These are phyloP conservation scores for Monosporascus sp. DNA, from an alignment of 2,329 filamentous ascomycete species.

Conservation along the genomic window DNA sequence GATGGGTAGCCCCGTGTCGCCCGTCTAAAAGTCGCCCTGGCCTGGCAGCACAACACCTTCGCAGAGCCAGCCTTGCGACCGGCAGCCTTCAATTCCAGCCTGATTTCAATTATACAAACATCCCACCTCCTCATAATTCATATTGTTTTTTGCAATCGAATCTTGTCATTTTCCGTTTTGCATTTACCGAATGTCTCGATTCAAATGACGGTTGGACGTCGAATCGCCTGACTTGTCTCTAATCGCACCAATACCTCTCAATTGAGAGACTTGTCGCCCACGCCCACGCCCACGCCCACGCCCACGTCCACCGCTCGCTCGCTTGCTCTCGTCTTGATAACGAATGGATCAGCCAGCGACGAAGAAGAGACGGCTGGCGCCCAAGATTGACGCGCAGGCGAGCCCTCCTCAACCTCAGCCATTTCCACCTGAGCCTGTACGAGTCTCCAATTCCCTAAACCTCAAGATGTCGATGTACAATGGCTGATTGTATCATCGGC, in stretches of 20 bases:
- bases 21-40: too few species aligned
- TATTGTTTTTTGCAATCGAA: background rate
- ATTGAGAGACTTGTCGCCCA: background rate
- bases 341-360: constrained; percentile 30
- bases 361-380: constrained; percentile 35
- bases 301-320: background rate
- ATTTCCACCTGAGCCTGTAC: constrained; percentile 24
- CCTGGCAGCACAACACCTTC: too few species aligned
- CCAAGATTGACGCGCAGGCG: constrained; percentile 28
- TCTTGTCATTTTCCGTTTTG: background rate
- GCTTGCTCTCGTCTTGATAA: background rate
- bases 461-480: background rate
- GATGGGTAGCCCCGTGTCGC: too few species aligned
- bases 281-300: background rate
- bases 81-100: background rate
- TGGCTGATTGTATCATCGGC: constrained; percentile 8
- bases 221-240: background rate
- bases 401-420: constrained; percentile 21
- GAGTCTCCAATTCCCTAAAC: constrained; percentile 9
- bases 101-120: background rate
- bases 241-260: background rate
- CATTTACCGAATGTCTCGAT: background rate
- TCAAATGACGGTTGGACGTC: background rate
- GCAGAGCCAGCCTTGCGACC: background rate
- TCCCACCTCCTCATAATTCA: background rate